Base-by-base conservation (phyloP, 352 stramenopile species). In the Phytophthora citrophthora region DNA sequence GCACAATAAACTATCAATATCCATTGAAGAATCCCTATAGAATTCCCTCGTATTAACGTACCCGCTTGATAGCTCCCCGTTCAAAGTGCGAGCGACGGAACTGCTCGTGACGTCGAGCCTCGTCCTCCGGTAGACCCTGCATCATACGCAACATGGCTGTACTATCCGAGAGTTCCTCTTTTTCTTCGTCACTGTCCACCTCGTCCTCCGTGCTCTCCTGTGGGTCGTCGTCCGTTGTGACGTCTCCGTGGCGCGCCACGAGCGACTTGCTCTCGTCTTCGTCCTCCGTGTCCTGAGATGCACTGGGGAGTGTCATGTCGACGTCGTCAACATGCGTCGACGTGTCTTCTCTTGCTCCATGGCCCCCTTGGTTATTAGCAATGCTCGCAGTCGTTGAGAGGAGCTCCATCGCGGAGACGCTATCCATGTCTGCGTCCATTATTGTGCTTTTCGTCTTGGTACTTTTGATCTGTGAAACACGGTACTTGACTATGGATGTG, bases 21-120 rank as follows among this genome's bases (percentile, higher is more conserved):
- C 29, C 27, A 32, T 9, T 32, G 27, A 32, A 2, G 6, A 32
- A 11, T 32, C 27, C 4, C 10, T 32, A 2, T 9, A 32, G 4
- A 7, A 32, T 9, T 32, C 7, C 26, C 26, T 31, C 26, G 3
- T 31, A 31, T 9, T 32, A 32, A 0, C 29, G 29, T 74, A 95
- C 84, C 48, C 86, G 64, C 54, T 94, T 94, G 68, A 95, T 82
- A 5, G 85, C 87, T 48, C 79, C 77, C 15, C 85, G 83, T 40
- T 95, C 87, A 64, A 95, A 95, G 63, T 95, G 85, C 47, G 87
- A 87, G 46, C 87, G 85, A 0, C 87, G 85, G 55, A 91, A 95
- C 50, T 92, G 83, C 61, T 95, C 85, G 69, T 95, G 85, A 24
- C 85, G 85, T 48, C 71, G 66, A 16, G 79, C 78, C 40, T 94